phyloP scores from a whole-genome alignment of 768 basidiomycete genomes.

The Fomitopsis serialis region DNA sequence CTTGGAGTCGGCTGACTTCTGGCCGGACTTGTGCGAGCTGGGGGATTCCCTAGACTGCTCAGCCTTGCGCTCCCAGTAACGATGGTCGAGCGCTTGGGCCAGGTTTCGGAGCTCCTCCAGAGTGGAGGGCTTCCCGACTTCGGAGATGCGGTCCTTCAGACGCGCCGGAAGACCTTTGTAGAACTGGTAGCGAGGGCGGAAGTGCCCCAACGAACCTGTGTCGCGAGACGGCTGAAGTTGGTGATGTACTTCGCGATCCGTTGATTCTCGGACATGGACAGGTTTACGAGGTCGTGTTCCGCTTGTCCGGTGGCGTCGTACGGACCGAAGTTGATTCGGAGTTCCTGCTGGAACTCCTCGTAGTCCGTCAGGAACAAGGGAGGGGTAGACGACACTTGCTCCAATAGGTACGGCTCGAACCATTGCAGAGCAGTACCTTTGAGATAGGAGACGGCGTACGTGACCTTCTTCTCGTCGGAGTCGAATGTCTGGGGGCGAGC shows the following conservation, averaged over 20 bases:
- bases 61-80: constrained; percentile 13
- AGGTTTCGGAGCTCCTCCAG: neutral
- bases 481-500: constrained; percentile 2
- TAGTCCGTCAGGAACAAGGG: constrained; percentile 1
- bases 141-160: constrained; percentile 8
- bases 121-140: constrained; percentile 3
- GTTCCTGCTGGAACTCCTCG: constrained; percentile 6
- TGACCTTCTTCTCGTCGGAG: constrained; percentile 4
- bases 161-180: constrained; percentile 10
- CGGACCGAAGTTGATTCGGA: constrained; percentile 1
- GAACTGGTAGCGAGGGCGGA: constrained; percentile 10
- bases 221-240: constrained; percentile 7
- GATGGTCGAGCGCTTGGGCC: constrained; percentile 3
- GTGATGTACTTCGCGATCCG: constrained; percentile 12
- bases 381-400: neutral
- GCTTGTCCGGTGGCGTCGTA: constrained; percentile 1
- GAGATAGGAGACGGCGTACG: constrained; percentile 6
- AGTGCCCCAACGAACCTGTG: constrained; percentile 5
- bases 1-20: neutral
- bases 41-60: neutral
- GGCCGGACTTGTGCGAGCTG: neutral
- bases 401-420: constrained; percentile 7
- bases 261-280: neutral
- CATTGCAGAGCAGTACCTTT: constrained; percentile 3
- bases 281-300: constrained; percentile 6